Evolutionary conservation across 1,284 basidiomycete genomes (phyloP).

Genomic region (Hypsizygus ulmarius): DNA sequence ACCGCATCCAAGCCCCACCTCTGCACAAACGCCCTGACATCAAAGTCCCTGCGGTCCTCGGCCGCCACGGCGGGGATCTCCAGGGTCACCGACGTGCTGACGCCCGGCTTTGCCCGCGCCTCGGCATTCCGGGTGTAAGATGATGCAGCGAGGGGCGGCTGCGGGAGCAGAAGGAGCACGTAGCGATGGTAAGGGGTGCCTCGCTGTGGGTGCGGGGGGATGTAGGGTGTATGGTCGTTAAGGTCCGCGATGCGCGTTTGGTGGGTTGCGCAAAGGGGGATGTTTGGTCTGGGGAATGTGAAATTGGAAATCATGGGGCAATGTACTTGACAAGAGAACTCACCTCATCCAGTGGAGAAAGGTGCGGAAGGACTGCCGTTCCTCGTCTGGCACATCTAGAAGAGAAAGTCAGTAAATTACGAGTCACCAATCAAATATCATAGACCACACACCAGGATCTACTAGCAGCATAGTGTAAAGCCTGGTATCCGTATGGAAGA

Average conservation of each 20-base stretch:
- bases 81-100: slow-evolving; percentile 39
- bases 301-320: slow-evolving; percentile 2
- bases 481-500: slow-evolving; percentile 77
- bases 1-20: slow-evolving; percentile 52
- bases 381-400: slow-evolving; percentile 76
- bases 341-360: slow-evolving; percentile 89
- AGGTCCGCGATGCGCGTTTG: slow-evolving; percentile 38
- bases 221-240: slow-evolving; percentile 62
- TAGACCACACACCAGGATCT: slow-evolving; percentile 65
- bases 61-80: slow-evolving; percentile 38
- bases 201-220: slow-evolving; percentile 85
- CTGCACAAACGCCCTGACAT: slow-evolving; percentile 61
- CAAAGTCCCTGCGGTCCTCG: slow-evolving; percentile 53
- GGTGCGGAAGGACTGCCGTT: slow-evolving; percentile 61
- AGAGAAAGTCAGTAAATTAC: not conserved
- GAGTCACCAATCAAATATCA: not conserved
- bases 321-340: slow-evolving; percentile 24
- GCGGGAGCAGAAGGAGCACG: slow-evolving; percentile 74
- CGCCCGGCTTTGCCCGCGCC: slow-evolving; percentile 26
- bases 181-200: slow-evolving; percentile 89
- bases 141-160: slow-evolving; percentile 40
- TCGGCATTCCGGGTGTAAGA: slow-evolving; percentile 32
- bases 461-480: slow-evolving; percentile 89
- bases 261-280: slow-evolving; percentile 68
- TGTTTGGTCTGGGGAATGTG: slow-evolving; percentile 61